Percentiles rank a stretch among this genome's conserved stretches.
Evolutionary conservation across 2,329 filamentous ascomycete genomes (phyloP).

Genomic region (Davidsoniella eucalypti): DNA sequence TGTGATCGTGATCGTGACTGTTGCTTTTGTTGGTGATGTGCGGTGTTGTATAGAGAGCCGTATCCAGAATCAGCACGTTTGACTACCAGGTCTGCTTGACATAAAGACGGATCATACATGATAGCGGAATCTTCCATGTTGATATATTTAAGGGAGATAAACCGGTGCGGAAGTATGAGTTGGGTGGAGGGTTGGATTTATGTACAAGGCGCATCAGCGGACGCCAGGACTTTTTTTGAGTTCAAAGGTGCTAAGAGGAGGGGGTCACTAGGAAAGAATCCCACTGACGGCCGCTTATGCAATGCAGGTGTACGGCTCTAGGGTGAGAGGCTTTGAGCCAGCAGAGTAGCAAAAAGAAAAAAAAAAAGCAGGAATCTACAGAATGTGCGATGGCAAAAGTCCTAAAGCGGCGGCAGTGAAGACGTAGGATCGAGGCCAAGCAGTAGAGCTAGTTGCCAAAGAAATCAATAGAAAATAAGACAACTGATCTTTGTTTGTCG

Average conservation of each 20-base stretch:
- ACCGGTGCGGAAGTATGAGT: no score
- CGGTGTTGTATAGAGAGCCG: constrained; percentile 28
- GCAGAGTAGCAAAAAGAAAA: not conserved
- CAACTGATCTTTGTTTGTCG: not conserved
- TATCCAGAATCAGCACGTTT: constrained; percentile 43
- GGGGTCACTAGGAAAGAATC: not conserved
- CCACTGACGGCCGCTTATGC: no score
- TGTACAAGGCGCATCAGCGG: not conserved
- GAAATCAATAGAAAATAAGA: no score
- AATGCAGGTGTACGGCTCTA: no score
- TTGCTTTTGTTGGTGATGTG: not conserved
- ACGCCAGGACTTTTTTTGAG: no score
- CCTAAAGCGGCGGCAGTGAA: no score
- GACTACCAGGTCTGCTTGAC: constrained; percentile 25
- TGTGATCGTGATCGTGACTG: constrained; percentile 20
- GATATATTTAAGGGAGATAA: not conserved
- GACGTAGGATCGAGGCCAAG: not conserved
- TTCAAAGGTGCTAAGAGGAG: not conserved
- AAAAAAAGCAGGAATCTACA: no score
- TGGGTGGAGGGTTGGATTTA: not conserved
- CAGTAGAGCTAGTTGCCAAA: not conserved
- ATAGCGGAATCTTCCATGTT: not conserved
- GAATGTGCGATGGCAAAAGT: no score
- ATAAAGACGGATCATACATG: not conserved
- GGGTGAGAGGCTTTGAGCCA: no score